Conservation (phyloP, 768 basidiomycete species). For the Termitomyces sp. region DNA sequence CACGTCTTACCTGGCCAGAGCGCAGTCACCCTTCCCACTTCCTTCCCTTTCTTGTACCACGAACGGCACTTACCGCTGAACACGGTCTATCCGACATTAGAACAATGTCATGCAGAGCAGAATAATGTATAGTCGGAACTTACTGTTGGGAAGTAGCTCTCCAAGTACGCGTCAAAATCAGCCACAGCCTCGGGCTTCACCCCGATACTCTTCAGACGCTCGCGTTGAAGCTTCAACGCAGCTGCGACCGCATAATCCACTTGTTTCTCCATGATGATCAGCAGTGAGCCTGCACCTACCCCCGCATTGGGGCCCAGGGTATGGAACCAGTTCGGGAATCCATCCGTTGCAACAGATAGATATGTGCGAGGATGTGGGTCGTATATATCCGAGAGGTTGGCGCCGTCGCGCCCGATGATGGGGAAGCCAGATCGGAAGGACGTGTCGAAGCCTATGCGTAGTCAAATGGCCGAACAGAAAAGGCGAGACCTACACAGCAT, state of each 20-base stretch:
- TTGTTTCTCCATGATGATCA: slow-evolving; percentile 49
- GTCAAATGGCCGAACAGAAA: not conserved
- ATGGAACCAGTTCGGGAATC: slow-evolving; percentile 68
- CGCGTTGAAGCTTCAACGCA: slow-evolving; percentile 55
- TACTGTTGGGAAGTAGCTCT: slow-evolving; percentile 45
- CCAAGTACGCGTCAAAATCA: slow-evolving; percentile 57
- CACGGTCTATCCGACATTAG: slow-evolving; percentile 36
- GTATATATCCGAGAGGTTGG: slow-evolving; percentile 48
- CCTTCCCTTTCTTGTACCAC: slow-evolving; percentile 61
- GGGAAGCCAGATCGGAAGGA: slow-evolving; percentile 41
- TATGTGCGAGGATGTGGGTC: slow-evolving; percentile 52
- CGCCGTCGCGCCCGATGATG: slow-evolving; percentile 48
- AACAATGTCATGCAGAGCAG: not conserved
- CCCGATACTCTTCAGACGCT: slow-evolving; percentile 57
- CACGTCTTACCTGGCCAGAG: slow-evolving; percentile 50
- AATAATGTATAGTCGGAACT: not conserved
- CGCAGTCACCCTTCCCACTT: slow-evolving; percentile 50
- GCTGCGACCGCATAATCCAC: slow-evolving; percentile 52
- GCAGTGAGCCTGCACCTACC: slow-evolving; percentile 50
- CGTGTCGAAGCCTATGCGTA: slow-evolving; percentile 43
- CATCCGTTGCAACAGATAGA: slow-evolving; percentile 51
- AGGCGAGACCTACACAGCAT: not conserved
- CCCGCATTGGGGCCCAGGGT: slow-evolving; percentile 50
- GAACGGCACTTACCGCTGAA: slow-evolving; percentile 52
- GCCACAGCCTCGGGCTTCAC: slow-evolving; percentile 51